These are phyloP conservation scores for Cryphonectria radicalis DNA, from an alignment of 2,329 filamentous ascomycete species.

Conservation along the genomic window DNA sequence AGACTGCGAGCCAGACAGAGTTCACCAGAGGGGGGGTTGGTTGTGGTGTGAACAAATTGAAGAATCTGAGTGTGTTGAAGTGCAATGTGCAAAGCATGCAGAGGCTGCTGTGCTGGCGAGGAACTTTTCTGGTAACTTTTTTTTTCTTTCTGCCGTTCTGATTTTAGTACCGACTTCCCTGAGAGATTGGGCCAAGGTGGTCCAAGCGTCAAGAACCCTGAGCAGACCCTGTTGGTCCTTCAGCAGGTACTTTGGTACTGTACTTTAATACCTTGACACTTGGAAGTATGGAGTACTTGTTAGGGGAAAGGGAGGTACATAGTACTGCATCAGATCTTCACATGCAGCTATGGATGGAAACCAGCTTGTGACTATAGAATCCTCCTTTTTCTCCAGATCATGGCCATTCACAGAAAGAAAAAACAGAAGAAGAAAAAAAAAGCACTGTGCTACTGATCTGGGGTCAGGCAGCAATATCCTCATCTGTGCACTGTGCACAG, in stretches of 20 bases:
- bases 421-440: background rate
- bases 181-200: background rate
- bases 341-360: background rate
- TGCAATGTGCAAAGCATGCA: slow-evolving; percentile 1
- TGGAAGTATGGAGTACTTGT: slow-evolving; percentile 1
- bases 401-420: background rate
- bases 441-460: background rate
- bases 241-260: background rate
- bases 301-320: background rate
- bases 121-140: slow-evolving; percentile 31
- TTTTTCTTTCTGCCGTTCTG: slow-evolving; percentile 33
- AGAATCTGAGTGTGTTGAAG: background rate
- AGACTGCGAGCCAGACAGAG: background rate
- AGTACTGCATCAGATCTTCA: slow-evolving; percentile 8
- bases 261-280: background rate
- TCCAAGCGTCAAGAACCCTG: slow-evolving; percentile 11
- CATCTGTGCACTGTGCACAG: background rate
- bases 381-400: background rate
- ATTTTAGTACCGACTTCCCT: slow-evolving; percentile 15
- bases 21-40: no score
- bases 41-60: background rate
- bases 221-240: background rate
- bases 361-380: background rate
- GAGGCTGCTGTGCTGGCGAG: background rate
- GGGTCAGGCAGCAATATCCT: background rate